Percentiles rank a stretch among this genome's conserved stretches.
Conservation (phyloP, 2,329 filamentous ascomycete species). For the Colletotrichum siamense region DNA sequence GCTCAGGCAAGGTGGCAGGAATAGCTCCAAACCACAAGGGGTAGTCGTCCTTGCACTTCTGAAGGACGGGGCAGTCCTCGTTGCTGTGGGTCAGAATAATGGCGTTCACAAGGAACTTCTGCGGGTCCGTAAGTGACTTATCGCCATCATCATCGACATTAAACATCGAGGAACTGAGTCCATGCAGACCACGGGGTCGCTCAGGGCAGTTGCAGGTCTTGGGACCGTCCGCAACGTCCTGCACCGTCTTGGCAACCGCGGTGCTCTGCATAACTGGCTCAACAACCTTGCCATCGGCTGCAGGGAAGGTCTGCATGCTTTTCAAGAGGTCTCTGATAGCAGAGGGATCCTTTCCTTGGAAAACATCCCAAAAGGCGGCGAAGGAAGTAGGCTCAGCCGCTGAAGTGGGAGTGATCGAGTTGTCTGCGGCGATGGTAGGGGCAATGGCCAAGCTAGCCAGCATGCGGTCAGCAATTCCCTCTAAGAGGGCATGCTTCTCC, state of each 20-base stretch:
- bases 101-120: slow-evolving; percentile 7
- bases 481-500: neutral
- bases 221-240: neutral
- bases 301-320: neutral
- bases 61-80: slow-evolving; percentile 5
- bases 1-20: neutral
- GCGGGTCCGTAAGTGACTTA: neutral
- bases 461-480: neutral
- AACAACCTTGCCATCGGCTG: neutral
- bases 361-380: neutral
- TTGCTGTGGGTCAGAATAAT: neutral
- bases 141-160: neutral
- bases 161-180: neutral
- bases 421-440: neutral
- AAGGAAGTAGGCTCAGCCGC: neutral
- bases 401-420: neutral
- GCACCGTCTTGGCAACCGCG: neutral
- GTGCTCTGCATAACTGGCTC: neutral
- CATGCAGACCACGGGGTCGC: neutral
- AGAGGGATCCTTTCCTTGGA: neutral
- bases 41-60: neutral
- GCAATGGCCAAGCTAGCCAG: neutral
- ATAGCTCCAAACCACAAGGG: slow-evolving; percentile 7
- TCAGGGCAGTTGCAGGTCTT: neutral
- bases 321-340: neutral